Base-by-base conservation (phyloP, 495 filamentous ascomycete genomes). In the Usnea hakonensis region DNA sequence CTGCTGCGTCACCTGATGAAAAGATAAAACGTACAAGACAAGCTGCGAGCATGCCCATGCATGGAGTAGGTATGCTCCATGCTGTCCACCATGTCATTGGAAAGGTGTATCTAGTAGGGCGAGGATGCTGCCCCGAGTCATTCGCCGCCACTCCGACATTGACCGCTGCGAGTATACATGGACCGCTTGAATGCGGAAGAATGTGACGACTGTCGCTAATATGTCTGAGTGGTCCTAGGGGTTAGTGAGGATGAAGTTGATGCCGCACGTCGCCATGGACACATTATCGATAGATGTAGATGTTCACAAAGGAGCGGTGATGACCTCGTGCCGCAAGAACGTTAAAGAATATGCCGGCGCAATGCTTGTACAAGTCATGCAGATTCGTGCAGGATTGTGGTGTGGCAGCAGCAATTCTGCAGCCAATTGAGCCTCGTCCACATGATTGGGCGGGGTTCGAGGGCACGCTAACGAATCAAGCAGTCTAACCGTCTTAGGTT, bases 301-400 rank as follows among this genome's bases (percentile, higher is more conserved):
- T 37, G 10, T 41, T 41, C 17, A 17, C 19, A 36, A 43, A 35
- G 36, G 26, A 16, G 9, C 38, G 53, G 7, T 30, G 40, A 37
- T 33, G 41, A 41, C 55, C 43, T 37, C 40, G 38, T 38, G 53
- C 32, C 35, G 60, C 55, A 36, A 21, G 16, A 5, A 38, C 50
- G 32, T 33, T 6, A 35, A 33, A 36, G 38, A 54, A 57, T 57
- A 57, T 50, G 65, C 61, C 46, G 61, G 65, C 61, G 65, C 65
- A 64, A 67, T 60, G 65, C 63, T 48, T 58, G 60, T 63, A 63
- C 64, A 66, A 66, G 64, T 66, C 64, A 66, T 62, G 64, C 64
- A 66, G 61, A 66, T 53, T 62, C 60, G 64, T 61, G 60, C 55
- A 58, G 54, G 59, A 61, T 52, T 57, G 33, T 37, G 54, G 59